These are phyloP conservation scores for Albifimbria verrucaria DNA, from an alignment of 2,329 filamentous ascomycete species.

Conservation along the genomic window DNA sequence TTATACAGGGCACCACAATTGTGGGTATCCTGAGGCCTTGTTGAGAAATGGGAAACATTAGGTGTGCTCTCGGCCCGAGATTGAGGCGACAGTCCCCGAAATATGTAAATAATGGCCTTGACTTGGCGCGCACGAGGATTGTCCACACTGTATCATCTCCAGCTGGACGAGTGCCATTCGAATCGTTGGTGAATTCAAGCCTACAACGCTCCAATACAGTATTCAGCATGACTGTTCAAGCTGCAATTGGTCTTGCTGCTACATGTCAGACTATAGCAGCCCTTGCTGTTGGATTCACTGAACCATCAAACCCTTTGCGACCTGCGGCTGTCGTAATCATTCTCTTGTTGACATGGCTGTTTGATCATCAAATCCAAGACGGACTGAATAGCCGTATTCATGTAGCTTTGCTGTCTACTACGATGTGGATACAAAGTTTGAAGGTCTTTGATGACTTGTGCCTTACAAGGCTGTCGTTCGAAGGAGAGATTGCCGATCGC, in stretches of 20 bases:
- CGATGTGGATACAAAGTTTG: conserved; percentile 16
- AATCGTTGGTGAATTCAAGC: no score
- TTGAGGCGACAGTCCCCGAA: no score
- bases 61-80: no score
- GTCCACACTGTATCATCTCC: no score
- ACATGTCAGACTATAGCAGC: conserved; percentile 8
- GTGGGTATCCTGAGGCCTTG: no score
- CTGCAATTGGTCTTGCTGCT: conserved; percentile 5
- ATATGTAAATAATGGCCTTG: no score
- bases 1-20: no score
- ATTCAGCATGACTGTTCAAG: conserved; percentile 7
- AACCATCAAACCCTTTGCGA: conserved; percentile 1
- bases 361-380: conserved; percentile 8
- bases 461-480: conserved; percentile 6
- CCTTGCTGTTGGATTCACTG: conserved; percentile 8
- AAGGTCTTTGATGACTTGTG: conserved; percentile 14
- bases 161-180: no score
- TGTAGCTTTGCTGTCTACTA: conserved; percentile 13
- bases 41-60: no score
- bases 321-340: not conserved
- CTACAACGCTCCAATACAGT: no score
- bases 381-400: conserved; percentile 10
- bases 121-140: no score
- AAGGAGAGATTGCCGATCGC: not conserved
- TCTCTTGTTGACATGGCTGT: conserved; percentile 8